Base-by-base conservation (phyloP, 257 asterid genomes). In the Jacaranda copaia region DNA sequence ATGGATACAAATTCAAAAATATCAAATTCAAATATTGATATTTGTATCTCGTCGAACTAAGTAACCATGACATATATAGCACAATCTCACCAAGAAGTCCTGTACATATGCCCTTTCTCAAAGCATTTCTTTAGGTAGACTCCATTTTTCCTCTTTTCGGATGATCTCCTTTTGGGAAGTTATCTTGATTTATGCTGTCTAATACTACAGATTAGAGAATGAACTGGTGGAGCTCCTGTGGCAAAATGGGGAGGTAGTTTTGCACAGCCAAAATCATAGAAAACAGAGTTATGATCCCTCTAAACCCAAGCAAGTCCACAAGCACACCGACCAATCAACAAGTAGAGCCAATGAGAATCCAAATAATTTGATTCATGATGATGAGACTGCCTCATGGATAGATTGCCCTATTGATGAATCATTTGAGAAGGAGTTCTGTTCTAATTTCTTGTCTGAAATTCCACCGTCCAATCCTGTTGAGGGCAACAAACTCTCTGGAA, bases 171-270 rank as follows among this genome's bases (percentile, higher is more conserved):
- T 11, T 3, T 53, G 59, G 59, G 59, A 15, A 60, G 16, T 20
- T 11, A 18, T 36, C 38, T 66, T 55, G 58, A 55, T 25, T 13
- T 46, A 18, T 49, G 57, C 13, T 16, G 36, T 8, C 55, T 68
- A 65, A 49, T 76, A 35, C 49, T 42, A 18, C 89, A 92, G 98
- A 75, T 66, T 84, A 75, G 93, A 85, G 60, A 85, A 83, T 85
- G 97, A 86, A 53, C 80, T 93, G 48, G 88, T 90, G 81, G 98
- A 93, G 85, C 89, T 93, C 78, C 78, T 89, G 16, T 93, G 97
- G 98, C 89, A 88, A 65, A 88, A 93, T 77, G 98, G 98, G 20
- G 96, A 92, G 66, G 88, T 90, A 13, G 91, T 93, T 16, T 64
- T 90, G 75, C 84, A 89, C 59, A 87, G 81, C 78, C 98, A 91